Base-by-base conservation (phyloP, 1,139 yeast species). In the Wickerhamomyces sp. region DNA sequence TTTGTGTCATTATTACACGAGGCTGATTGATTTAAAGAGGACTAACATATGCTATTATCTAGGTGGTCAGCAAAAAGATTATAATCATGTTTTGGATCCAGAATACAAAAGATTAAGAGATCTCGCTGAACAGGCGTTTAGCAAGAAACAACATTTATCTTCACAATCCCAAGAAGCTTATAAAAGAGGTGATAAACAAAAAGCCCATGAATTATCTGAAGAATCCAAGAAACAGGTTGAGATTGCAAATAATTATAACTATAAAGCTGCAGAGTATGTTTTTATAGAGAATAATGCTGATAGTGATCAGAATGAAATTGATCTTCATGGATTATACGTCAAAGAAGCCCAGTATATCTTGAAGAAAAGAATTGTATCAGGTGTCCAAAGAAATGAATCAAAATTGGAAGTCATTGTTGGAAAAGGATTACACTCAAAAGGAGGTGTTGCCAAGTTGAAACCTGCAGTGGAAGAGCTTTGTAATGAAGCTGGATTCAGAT, bases 401-500 rank as follows among this genome's bases (percentile, higher is more conserved):
- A 72, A 71, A 43, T 63, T 80, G 45, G 68, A 75, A 48, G 88
- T 88, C 18, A 91, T 93, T 61, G 97, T 90, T 10, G 98, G 98
- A n/a, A 91, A 91, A 65, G 99, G 98, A 11, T 62, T 81, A 43
- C 98, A 93, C 63, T 87, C 96, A 0, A 73, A 76, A 42, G 72
- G 81, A 55, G 95, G 95, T 32, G 78, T 88, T 42, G 93, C 96
- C 42, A 91, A 90, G 65, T 68, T 93, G 56, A 87, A 84, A 63
- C 97, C 97, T 1, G 97, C 97, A 0, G 81, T 90, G 15, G 93
- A 87, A 59, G 76, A 80, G 39, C 68, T 89, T 62, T 89, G 96
- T 64, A 63, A 68, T 38, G 84, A 86, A 56, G 77, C 83, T 45
- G 68, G 77, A 15, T 73, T 91, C 56, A 74, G 65, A 30, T 81